These are phyloP conservation scores for Kodamaea neixiangensis DNA, from an alignment of 805 yeast genomes.

Conservation along the genomic window DNA sequence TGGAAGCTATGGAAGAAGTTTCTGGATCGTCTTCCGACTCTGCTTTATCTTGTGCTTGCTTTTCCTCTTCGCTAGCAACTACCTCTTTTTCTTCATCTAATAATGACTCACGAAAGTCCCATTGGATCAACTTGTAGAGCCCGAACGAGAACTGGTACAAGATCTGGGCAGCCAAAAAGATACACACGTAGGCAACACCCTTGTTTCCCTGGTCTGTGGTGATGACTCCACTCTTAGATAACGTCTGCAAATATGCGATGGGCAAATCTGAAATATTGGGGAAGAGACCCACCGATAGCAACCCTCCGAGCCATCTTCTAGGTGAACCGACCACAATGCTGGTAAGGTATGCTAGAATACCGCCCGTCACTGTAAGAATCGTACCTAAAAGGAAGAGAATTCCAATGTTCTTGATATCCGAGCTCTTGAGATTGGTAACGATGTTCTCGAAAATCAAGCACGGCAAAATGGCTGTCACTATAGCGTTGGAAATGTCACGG, in stretches of 20 bases:
- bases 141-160: slow-evolving; percentile 76
- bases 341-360: slow-evolving; percentile 45
- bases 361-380: slow-evolving; percentile 53
- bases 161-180: slow-evolving; percentile 69
- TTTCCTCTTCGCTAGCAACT: slow-evolving; percentile 2
- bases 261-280: slow-evolving; percentile 85
- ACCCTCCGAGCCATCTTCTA: slow-evolving; percentile 73
- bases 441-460: slow-evolving; percentile 74
- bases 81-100: slow-evolving; percentile 4
- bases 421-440: slow-evolving; percentile 62
- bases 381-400: slow-evolving; percentile 53
- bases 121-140: slow-evolving; percentile 63
- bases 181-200: slow-evolving; percentile 84
- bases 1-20: not conserved
- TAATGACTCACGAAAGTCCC: slow-evolving; percentile 58
- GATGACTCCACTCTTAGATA: slow-evolving; percentile 58
- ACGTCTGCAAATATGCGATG: slow-evolving; percentile 76
- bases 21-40: not conserved
- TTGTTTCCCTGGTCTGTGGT: slow-evolving; percentile 59
- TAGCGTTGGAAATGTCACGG: slow-evolving; percentile 66
- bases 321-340: slow-evolving; percentile 62
- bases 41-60: slow-evolving; percentile 17
- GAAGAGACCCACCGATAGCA: slow-evolving; percentile 68
- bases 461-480: slow-evolving; percentile 71
- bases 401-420: slow-evolving; percentile 72